Conservation (phyloP, 768 basidiomycete species). For the Boletus eberwhitei region DNA sequence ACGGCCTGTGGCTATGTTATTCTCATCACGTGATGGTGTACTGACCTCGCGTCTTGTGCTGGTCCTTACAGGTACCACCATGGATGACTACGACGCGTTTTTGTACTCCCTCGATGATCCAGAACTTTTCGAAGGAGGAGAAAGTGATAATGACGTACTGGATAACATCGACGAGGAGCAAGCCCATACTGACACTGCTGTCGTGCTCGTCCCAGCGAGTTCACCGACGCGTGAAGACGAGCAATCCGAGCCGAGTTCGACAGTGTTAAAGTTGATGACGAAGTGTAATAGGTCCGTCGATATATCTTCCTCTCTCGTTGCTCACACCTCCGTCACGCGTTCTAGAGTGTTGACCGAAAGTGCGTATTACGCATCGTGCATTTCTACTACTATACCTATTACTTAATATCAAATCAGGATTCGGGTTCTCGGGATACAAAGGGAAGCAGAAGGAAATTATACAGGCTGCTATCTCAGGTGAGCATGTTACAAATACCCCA, state of each 20-base stretch:
- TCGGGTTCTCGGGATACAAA: conserved; percentile 65
- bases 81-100: conserved; percentile 26
- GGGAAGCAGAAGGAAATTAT: conserved; percentile 79
- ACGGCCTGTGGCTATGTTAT: too few species aligned
- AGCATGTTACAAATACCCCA: neutral
- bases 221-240: conserved; percentile 5
- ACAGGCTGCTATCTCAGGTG: conserved; percentile 64
- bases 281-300: conserved; percentile 18
- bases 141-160: conserved; percentile 22
- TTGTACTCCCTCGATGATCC: conserved; percentile 23
- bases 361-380: conserved; percentile 2
- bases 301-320: neutral
- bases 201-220: conserved; percentile 19
- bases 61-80: neutral
- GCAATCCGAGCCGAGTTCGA: neutral
- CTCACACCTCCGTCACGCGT: neutral
- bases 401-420: conserved; percentile 56
- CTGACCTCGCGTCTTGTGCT: conserved; percentile 2
- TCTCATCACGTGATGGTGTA: conserved; percentile 1
- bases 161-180: conserved; percentile 24
- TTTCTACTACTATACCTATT: neutral
- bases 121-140: conserved; percentile 1
- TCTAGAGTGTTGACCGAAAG: conserved; percentile 26
- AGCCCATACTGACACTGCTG: neutral
- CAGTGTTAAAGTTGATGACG: neutral